These are phyloP conservation scores for Begonia loranthoides DNA, from an alignment of 306 rosid species.

Conservation along the genomic window DNA sequence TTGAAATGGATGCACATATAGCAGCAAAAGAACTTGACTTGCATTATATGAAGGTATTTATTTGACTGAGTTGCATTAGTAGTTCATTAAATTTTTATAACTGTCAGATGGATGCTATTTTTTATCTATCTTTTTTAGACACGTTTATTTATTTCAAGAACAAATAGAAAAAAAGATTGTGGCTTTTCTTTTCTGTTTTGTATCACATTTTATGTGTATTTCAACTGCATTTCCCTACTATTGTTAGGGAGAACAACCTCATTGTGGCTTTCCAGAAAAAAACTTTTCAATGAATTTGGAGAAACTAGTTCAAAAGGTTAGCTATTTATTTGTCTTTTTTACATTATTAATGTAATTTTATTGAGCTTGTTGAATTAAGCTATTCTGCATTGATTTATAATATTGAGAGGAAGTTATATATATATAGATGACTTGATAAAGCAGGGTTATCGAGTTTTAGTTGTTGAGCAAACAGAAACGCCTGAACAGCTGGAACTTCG, in stretches of 20 bases:
- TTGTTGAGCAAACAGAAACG: slow-evolving; percentile 96
- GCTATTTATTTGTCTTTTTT: slow-evolving; percentile 14
- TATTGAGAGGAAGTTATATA: slow-evolving; percentile 20
- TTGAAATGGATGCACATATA: slow-evolving; percentile 92
- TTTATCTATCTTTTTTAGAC: no score
- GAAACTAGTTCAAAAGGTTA: slow-evolving; percentile 88
- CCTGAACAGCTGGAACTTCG: slow-evolving; percentile 85
- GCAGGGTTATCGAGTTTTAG: slow-evolving; percentile 94
- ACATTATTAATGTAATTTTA: background rate
- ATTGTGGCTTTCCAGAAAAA: slow-evolving; percentile 95
- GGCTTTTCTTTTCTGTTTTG: no score
- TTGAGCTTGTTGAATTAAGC: background rate
- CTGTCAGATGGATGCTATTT: background rate
- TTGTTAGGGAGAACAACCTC: slow-evolving; percentile 91
- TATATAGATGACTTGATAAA: slow-evolving; percentile 11
- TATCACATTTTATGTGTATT: no score
- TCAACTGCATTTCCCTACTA: no score
- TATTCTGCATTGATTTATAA: slow-evolving; percentile 5
- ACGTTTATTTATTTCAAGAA: no score
- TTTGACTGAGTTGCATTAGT: slow-evolving; percentile 4
- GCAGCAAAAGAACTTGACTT: slow-evolving; percentile 78
- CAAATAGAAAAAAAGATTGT: no score
- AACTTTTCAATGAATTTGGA: slow-evolving; percentile 72
- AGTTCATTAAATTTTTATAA: background rate
- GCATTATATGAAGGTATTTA: slow-evolving; percentile 82